A percentile compares a stretch with the other conserved stretches of the same genome.
Conservation (phyloP, 2,329 filamentous ascomycete genomes). For the Diplodia intermedia region DNA sequence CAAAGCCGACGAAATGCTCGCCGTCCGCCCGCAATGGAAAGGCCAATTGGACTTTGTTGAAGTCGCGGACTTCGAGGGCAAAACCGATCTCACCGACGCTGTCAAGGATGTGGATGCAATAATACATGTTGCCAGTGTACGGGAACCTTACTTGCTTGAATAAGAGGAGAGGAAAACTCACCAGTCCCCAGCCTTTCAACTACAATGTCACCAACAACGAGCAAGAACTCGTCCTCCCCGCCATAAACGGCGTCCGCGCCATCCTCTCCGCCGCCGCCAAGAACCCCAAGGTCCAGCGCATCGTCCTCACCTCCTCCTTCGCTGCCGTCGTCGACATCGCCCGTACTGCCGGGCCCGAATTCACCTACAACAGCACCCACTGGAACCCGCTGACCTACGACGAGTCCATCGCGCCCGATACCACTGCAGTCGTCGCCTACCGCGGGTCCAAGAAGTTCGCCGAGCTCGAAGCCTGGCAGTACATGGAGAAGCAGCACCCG, state of each 20-base stretch:
- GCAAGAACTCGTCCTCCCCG: constrained; percentile 51
- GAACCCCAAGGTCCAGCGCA: constrained; percentile 33
- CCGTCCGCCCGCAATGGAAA: constrained; percentile 47
- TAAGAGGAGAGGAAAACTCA: constrained; percentile 37
- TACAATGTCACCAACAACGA: constrained; percentile 41
- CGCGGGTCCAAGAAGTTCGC: constrained; percentile 41
- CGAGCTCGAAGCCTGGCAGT: constrained; percentile 40
- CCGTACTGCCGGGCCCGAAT: constrained; percentile 27
- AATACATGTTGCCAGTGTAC: constrained; percentile 53
- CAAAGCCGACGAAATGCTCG: constrained; percentile 45
- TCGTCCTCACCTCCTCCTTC: constrained; percentile 37
- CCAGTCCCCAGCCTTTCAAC: not conserved
- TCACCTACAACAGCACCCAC: constrained; percentile 37
- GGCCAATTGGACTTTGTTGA: constrained; percentile 52
- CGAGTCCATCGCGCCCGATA: constrained; percentile 35
- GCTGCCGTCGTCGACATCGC: constrained; percentile 24
- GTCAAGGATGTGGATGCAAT: constrained; percentile 54
- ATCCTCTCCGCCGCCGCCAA: constrained; percentile 44
- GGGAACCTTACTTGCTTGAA: not conserved
- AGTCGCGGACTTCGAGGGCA: constrained; percentile 52
- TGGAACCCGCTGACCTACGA: constrained; percentile 42
- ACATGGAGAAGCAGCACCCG: constrained; percentile 35
- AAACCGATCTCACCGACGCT: constrained; percentile 47
- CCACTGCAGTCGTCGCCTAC: constrained; percentile 38
- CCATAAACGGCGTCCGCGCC: constrained; percentile 55